phyloP scores from a whole-genome alignment of 1,139 yeast genomes.

The Pichia norvegensis region DNA sequence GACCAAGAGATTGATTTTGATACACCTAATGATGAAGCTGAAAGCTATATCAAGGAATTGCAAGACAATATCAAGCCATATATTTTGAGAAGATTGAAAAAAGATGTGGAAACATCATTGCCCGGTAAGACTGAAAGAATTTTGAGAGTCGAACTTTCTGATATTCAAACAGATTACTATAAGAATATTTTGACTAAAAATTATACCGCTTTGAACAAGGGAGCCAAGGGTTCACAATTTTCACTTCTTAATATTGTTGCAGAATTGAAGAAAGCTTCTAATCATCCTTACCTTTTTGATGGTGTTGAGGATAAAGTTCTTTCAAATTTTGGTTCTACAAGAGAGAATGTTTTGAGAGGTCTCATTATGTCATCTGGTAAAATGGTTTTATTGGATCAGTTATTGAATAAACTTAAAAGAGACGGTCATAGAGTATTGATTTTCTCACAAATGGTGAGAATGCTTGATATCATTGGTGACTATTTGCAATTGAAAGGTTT shows the following conservation, averaged over 20 bases:
- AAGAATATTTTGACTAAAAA: conserved; percentile 87
- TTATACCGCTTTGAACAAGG: conserved; percentile 84
- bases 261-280: conserved; percentile 92
- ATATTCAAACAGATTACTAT: conserved; percentile 90
- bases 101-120: conserved; percentile 92
- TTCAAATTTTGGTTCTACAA: conserved; percentile 54
- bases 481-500: conserved; percentile 85
- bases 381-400: conserved; percentile 90
- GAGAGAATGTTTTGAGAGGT: conserved; percentile 82
- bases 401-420: conserved; percentile 70
- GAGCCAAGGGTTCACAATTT: conserved; percentile 66
- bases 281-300: conserved; percentile 92
- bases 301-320: conserved; percentile 85
- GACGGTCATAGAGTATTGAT: conserved; percentile 96
- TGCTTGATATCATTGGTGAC: conserved; percentile 92
- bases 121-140: conserved; percentile 95
- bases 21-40: conserved; percentile 79
- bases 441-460: conserved; percentile 95
- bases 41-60: conserved; percentile 74
- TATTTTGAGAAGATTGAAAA: conserved; percentile 84
- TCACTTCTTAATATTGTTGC: conserved; percentile 88
- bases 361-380: conserved; percentile 97
- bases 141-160: conserved; percentile 88
- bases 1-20: conserved; percentile 87
- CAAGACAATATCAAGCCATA: conserved; percentile 85